A percentile compares a stretch with the other conserved stretches of the same genome.
phyloP scores from a whole-genome alignment of 805 yeast genomes.

The Candida nitratophila region DNA sequence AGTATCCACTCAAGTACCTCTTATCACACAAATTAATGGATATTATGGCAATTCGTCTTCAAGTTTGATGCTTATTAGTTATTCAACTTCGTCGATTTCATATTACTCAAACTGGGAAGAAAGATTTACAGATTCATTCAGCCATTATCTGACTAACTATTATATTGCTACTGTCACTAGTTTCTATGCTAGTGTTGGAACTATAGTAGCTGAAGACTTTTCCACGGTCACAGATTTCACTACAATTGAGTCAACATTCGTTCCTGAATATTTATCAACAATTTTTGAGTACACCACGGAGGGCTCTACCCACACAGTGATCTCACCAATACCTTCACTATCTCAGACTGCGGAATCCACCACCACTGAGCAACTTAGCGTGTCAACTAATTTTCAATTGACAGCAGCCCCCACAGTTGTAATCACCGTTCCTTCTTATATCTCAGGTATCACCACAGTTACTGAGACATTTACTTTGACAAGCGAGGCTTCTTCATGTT shows the following conservation, averaged over 20 bases:
- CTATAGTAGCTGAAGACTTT: neutral
- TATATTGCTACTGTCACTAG: constrained; percentile 5
- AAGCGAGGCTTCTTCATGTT: neutral
- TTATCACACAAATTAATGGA: constrained; percentile 5
- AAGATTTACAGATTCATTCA: constrained; percentile 1
- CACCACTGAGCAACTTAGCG: no score
- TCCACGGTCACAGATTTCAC: constrained; percentile 7
- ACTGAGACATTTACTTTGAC: constrained; percentile 3
- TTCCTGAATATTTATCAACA: neutral
- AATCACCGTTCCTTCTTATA: neutral
- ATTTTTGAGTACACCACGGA: constrained; percentile 2
- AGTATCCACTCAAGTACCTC: constrained; percentile 4
- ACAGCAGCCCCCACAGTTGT: neutral
- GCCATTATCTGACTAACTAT: constrained; percentile 1
- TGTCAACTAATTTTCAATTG: no score
- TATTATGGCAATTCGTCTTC: constrained; percentile 7
- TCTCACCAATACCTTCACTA: neutral
- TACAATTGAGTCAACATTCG: constrained; percentile 7
- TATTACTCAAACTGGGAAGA: constrained; percentile 3
- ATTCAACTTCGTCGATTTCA: neutral
- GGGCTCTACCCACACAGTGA: neutral
- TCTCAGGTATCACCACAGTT: constrained; percentile 1
- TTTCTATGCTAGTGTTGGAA: constrained; percentile 10
- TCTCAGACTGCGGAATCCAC: no score
- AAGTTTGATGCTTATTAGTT: no score